These are phyloP conservation scores for Pyronema omphalodes DNA, from an alignment of 495 filamentous ascomycete genomes.

Conservation along the genomic window DNA sequence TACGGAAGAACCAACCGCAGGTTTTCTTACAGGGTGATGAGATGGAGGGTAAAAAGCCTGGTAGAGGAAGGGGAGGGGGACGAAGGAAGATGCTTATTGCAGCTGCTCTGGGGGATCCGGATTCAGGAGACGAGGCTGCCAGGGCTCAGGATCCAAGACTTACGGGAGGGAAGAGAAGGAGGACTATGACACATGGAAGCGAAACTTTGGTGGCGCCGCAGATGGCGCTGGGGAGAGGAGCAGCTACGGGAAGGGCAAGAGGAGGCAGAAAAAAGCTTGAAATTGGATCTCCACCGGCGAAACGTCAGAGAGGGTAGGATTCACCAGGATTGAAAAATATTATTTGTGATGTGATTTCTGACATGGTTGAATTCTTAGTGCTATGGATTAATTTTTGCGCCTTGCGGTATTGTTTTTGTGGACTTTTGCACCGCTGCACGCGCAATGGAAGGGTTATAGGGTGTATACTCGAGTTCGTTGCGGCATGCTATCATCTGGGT, in stretches of 20 bases:
- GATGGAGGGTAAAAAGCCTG: slow-evolving; percentile 46
- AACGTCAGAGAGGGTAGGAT: slow-evolving; percentile 24
- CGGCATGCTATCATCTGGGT: neutral
- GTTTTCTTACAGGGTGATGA: slow-evolving; percentile 72
- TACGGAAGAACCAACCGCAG: slow-evolving; percentile 63
- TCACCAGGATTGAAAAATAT: neutral
- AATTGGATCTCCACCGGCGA: slow-evolving; percentile 16
- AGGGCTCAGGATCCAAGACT: slow-evolving; percentile 4
- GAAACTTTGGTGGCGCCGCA: slow-evolving; percentile 5
- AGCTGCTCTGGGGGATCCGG: slow-evolving; percentile 2
- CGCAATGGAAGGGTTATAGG: no score
- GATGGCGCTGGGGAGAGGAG: slow-evolving; percentile 8
- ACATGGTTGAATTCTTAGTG: neutral
- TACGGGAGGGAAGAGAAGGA: slow-evolving; percentile 8
- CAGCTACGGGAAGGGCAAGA: slow-evolving; percentile 15
- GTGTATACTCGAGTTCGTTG: no score
- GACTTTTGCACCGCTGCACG: neutral
- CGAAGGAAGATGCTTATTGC: slow-evolving; percentile 16
- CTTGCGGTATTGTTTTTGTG: no score
- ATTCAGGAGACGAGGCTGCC: slow-evolving; percentile 17
- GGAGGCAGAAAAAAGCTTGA: slow-evolving; percentile 15
- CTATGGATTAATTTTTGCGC: neutral
- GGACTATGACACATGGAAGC: slow-evolving; percentile 2
- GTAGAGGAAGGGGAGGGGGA: slow-evolving; percentile 26
- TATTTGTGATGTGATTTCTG: slow-evolving; percentile 1